Conservation (phyloP, 1,139 yeast genomes). For the Kodamaea suecica region DNA sequence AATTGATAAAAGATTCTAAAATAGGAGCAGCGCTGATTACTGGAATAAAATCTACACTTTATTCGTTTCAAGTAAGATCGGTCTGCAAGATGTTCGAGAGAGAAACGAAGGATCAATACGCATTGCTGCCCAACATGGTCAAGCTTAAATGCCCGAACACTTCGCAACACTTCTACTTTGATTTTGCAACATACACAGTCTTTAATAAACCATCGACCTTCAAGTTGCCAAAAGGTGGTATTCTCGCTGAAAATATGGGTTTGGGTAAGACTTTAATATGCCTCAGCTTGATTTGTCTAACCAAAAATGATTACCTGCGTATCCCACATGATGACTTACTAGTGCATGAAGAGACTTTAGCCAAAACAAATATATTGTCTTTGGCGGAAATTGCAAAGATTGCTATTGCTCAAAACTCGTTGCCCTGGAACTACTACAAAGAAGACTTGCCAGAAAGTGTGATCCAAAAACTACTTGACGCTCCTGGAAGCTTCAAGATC, state of each 20-base stretch:
- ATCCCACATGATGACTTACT: constrained; percentile 37
- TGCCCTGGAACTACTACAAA: constrained; percentile 55
- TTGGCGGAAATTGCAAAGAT: constrained; percentile 43
- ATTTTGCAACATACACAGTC: constrained; percentile 28
- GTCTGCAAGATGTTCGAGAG: constrained; percentile 55
- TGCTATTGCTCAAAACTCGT: constrained; percentile 41
- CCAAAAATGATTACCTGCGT: constrained; percentile 50
- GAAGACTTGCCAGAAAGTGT: constrained; percentile 46
- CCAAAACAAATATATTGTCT: constrained; percentile 10
- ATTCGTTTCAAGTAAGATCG: constrained; percentile 57
- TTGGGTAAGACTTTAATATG: constrained; percentile 70
- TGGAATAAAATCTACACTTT: constrained; percentile 52
- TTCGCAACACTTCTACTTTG: constrained; percentile 27
- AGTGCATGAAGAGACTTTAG: constrained; percentile 11
- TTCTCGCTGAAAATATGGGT: constrained; percentile 76
- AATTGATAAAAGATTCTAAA: constrained; percentile 16
- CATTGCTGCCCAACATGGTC: constrained; percentile 45
- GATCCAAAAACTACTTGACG: constrained; percentile 25
- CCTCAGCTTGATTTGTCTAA: constrained; percentile 54
- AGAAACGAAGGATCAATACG: constrained; percentile 37
- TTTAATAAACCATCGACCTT: constrained; percentile 37
- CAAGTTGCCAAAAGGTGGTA: constrained; percentile 59
- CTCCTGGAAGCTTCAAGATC: constrained; percentile 47
- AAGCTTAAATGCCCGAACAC: constrained; percentile 23
- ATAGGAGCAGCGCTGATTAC: constrained; percentile 19